phyloP scores from a whole-genome alignment of 1,139 yeast genomes.

The Yamadazyma blattariae region DNA sequence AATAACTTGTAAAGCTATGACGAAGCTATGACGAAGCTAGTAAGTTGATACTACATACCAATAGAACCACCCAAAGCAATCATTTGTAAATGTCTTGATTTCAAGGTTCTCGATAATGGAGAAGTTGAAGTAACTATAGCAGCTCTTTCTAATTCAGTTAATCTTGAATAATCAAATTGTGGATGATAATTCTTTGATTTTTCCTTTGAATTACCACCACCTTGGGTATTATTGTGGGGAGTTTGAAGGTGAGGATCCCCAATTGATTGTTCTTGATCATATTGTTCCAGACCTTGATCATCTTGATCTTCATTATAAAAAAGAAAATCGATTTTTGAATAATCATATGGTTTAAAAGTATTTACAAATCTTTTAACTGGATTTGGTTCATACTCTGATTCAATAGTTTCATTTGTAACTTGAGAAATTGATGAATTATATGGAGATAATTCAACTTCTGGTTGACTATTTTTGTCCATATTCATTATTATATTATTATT shows the following conservation, averaged over 20 bases:
- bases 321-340: constrained; percentile 19
- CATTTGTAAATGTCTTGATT: constrained; percentile 39
- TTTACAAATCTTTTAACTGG: constrained; percentile 21
- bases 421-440: constrained; percentile 6
- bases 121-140: constrained; percentile 30
- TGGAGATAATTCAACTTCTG: constrained; percentile 10
- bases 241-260: constrained; percentile 1
- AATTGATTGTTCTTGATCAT: neutral
- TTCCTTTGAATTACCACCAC: neutral
- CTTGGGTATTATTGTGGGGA: neutral
- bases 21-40: no score
- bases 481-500: neutral
- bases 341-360: constrained; percentile 28
- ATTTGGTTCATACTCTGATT: constrained; percentile 18
- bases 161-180: constrained; percentile 26
- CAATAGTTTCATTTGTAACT: constrained; percentile 6
- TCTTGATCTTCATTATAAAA: constrained; percentile 15
- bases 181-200: constrained; percentile 18
- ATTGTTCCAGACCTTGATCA: constrained; percentile 1
- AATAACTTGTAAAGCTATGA: no score
- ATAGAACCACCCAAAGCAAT: constrained; percentile 43
- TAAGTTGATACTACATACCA: constrained; percentile 24
- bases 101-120: constrained; percentile 32
- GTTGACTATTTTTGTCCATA: constrained; percentile 7
- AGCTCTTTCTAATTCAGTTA: constrained; percentile 30